Base-by-base conservation (phyloP, 1,139 yeast genomes). In the Scheffersomyces stambukii region DNA sequence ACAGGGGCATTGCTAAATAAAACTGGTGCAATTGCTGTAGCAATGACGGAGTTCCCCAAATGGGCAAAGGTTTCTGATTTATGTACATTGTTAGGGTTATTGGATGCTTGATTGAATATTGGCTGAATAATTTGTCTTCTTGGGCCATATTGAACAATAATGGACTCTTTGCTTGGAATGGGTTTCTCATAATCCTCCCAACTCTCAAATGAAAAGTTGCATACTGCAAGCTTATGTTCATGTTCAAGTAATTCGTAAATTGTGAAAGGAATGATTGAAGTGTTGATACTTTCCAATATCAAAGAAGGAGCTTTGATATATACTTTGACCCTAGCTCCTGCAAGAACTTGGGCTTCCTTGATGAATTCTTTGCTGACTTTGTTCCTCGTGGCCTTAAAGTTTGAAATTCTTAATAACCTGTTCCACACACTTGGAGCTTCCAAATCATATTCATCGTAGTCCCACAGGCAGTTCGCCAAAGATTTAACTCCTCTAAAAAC, bases 141-240 rank as follows among this genome's bases (percentile, higher is more conserved):
- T 30, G 91, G 86, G 13, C 98, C 99, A 50, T 88, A 88, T 59
- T 91, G 97, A 10, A 85, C 91, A 33, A 89, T 66, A 40, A 93
- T 63, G 12, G 78, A 60, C 28, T 84, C 94, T 42, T 81, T 81
- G 11, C 95, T 77, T 27, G 89, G 81, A 35, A 91, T 70, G 16
- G 98, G 95, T 35, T 76, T 73, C 28, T 81, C 85, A 46, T 79
- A 85, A 40, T 82, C 95, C 57, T 89, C 93, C 88, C 95, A 88
- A 21, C 93, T 74, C 43, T 80, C 79, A 41, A 88, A 75, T 10
- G 91, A 75, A 48, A 85, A 81, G 57, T 91, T 86, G 36, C 84
- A 79, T 22, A 84, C 82, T 0, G 94, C 82, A 41, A 77, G 70
- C 54, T 88, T 82, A 52, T 86, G 94, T 53, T 93, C 99, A 48